Conservation (phyloP, 495 filamentous ascomycete genomes). For the Immersiella caudata region DNA sequence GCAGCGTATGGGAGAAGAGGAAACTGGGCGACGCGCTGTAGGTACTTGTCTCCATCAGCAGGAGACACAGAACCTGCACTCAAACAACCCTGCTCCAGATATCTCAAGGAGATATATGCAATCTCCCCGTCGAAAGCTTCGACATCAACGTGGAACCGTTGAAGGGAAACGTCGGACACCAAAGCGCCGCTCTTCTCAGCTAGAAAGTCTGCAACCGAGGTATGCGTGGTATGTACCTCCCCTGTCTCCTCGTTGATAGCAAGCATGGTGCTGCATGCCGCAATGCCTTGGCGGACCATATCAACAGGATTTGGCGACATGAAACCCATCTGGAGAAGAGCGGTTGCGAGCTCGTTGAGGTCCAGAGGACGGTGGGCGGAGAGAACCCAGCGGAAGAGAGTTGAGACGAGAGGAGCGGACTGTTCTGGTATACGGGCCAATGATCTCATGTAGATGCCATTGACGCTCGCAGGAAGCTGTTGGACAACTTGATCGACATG, state of each 20-base stretch:
- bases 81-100: slow-evolving; percentile 9
- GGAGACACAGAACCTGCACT: not conserved
- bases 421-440: not conserved
- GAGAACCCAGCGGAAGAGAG: slow-evolving; percentile 5
- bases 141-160: not conserved
- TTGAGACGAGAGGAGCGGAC: not conserved
- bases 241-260: slow-evolving; percentile 6
- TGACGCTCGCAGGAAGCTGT: slow-evolving; percentile 10
- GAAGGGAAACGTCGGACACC: not conserved
- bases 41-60: slow-evolving; percentile 4
- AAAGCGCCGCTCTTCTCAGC: not conserved
- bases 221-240: slow-evolving; percentile 3
- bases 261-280: slow-evolving; percentile 2
- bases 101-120: not conserved
- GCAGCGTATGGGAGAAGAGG: slow-evolving; percentile 7
- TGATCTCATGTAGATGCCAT: not conserved
- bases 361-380: not conserved
- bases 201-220: slow-evolving; percentile 5
- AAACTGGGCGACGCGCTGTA: slow-evolving; percentile 6
- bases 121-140: slow-evolving; percentile 4
- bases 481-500: slow-evolving; percentile 8
- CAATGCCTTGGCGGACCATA: slow-evolving; percentile 3
- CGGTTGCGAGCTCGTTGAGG: not conserved
- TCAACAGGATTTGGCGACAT: not conserved
- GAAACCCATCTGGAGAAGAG: slow-evolving; percentile 12